Evolutionary conservation across 2,329 filamentous ascomycete genomes (phyloP).

Genomic region (Hymenoscyphus salicellus): DNA sequence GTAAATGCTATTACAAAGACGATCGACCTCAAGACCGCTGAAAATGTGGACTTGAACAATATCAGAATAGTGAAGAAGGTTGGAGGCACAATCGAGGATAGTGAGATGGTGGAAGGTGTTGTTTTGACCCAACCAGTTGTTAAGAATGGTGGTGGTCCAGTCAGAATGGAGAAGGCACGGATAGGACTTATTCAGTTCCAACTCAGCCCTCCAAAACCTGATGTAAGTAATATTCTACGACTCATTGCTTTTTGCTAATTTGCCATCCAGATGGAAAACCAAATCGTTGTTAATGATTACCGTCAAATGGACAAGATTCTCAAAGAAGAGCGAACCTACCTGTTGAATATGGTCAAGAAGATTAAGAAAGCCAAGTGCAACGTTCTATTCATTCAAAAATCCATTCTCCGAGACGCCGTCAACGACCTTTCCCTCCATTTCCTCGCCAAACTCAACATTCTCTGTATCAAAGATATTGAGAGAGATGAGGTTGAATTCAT

Average conservation of each 20-base stretch:
- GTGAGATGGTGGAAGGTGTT: constrained; percentile 91
- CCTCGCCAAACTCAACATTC: constrained; percentile 92
- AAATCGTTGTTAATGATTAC: constrained; percentile 98
- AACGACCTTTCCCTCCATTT: constrained; percentile 98
- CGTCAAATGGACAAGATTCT: constrained; percentile 99
- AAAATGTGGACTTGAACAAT: constrained; percentile 95
- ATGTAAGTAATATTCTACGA: constrained; percentile 54
- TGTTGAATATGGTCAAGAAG: constrained; percentile 99
- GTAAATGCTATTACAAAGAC: constrained; percentile 95
- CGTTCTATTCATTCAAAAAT: constrained; percentile 96
- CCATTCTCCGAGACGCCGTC: constrained; percentile 93
- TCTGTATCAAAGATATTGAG: constrained; percentile 96
- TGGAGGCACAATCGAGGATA: constrained; percentile 96
- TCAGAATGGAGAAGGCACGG: constrained; percentile 92
- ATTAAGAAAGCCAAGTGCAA: constrained; percentile 99
- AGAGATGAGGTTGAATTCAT: constrained; percentile 98
- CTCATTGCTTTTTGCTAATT: constrained; percentile 19
- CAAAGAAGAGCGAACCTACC: constrained; percentile 96
- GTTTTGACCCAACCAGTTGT: constrained; percentile 89
- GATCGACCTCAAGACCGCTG: constrained; percentile 90
- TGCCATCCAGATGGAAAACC: constrained; percentile 83
- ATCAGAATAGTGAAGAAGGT: constrained; percentile 97
- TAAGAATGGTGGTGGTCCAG: constrained; percentile 88
- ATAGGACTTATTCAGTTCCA: constrained; percentile 99
- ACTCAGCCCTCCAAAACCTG: constrained; percentile 94